Evolutionary conservation across 371 early-diverging fungal species (phyloP).

Genomic region (Circinella umbellata): DNA sequence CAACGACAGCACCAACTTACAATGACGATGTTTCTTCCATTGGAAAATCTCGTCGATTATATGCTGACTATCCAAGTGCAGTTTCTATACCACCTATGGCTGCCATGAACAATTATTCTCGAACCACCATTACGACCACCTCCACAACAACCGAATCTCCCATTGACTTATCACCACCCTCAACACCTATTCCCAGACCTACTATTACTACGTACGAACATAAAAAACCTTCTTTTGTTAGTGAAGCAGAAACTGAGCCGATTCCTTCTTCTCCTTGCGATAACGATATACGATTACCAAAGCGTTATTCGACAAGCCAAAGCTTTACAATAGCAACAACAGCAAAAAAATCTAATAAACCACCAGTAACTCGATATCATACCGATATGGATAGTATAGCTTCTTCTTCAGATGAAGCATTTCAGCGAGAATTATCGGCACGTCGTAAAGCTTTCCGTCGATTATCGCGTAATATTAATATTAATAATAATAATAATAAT

Average conservation of each 20-base stretch:
- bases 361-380: conserved; percentile 13
- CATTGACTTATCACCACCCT: conserved; percentile 22
- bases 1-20: neutral
- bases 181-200: conserved; percentile 22
- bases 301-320: conserved; percentile 28
- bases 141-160: conserved; percentile 2
- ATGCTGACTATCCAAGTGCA: conserved; percentile 1
- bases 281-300: conserved; percentile 8
- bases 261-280: conserved; percentile 2
- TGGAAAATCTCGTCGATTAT: conserved; percentile 1
- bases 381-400: conserved; percentile 4
- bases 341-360: conserved; percentile 8
- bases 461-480: conserved; percentile 21
- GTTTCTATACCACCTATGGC: conserved; percentile 10
- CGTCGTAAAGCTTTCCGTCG: conserved; percentile 39
- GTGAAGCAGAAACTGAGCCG: conserved; percentile 28
- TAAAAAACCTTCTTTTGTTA: conserved; percentile 7
- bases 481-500: conserved; percentile 1
- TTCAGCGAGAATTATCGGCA: conserved; percentile 32
- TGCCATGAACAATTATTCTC: conserved; percentile 8
- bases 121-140: neutral
- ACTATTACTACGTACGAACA: neutral
- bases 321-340: neutral
- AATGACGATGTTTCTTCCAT: neutral
- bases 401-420: conserved; percentile 23